A percentile compares a stretch with the other conserved stretches of the same genome.
These are phyloP conservation scores for Cladosporium velox DNA, from an alignment of 2,329 filamentous ascomycete species.

Conservation along the genomic window DNA sequence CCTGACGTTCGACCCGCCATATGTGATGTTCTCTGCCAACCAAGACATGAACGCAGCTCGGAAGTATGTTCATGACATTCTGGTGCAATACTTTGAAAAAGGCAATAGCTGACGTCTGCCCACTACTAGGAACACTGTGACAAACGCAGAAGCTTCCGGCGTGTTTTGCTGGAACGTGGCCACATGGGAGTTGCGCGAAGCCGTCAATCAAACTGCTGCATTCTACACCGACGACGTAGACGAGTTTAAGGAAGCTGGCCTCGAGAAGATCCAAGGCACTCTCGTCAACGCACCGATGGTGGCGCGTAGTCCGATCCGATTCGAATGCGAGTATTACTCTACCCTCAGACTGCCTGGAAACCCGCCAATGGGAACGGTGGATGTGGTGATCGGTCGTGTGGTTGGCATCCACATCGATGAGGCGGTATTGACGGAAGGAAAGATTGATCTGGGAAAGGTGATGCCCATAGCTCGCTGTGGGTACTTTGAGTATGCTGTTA, in stretches of 20 bases:
- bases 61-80: constrained; percentile 39
- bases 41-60: constrained; percentile 49
- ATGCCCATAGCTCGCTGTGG: constrained; percentile 62
- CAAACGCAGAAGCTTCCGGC: constrained; percentile 58
- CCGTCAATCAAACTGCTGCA: constrained; percentile 58
- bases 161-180: constrained; percentile 63
- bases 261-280: constrained; percentile 50
- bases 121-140: constrained; percentile 49
- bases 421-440: constrained; percentile 55
- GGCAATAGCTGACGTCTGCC: neutral
- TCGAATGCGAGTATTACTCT: constrained; percentile 60
- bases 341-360: constrained; percentile 56
- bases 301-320: constrained; percentile 55
- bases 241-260: constrained; percentile 54
- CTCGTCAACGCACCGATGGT: constrained; percentile 55
- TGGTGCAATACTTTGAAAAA: neutral
- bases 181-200: constrained; percentile 57
- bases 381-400: constrained; percentile 60
- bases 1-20: constrained; percentile 63
- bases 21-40: constrained; percentile 64
- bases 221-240: constrained; percentile 53
- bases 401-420: constrained; percentile 61
- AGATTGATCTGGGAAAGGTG: constrained; percentile 58
- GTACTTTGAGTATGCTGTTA: constrained; percentile 61
- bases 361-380: constrained; percentile 59